Conservation (phyloP, 1,139 yeast genomes). For the Lodderomyces parapsilosis region DNA sequence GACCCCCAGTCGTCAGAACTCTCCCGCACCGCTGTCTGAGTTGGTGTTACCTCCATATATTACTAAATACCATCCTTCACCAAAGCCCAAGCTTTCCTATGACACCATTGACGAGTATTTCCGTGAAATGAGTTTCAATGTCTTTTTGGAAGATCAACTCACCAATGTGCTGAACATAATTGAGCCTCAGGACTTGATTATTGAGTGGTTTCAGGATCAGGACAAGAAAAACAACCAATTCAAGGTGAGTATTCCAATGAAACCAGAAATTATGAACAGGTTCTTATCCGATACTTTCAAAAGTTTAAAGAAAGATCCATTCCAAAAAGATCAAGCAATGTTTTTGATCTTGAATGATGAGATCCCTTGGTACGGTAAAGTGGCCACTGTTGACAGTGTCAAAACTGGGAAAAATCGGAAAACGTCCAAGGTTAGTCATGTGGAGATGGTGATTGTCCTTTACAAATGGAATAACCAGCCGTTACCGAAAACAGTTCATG, state of each 20-base stretch:
- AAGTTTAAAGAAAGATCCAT: constrained; percentile 46
- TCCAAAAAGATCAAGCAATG: constrained; percentile 45
- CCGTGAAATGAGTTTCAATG: constrained; percentile 57
- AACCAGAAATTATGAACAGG: constrained; percentile 40
- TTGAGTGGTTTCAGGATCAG: constrained; percentile 55
- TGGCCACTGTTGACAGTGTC: constrained; percentile 46
- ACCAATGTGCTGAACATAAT: constrained; percentile 34
- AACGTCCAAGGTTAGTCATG: constrained; percentile 14
- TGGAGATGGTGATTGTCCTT: constrained; percentile 48
- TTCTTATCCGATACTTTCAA: constrained; percentile 44
- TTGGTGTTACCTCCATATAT: constrained; percentile 27
- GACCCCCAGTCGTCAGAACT: neutral
- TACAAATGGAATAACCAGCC: constrained; percentile 57
- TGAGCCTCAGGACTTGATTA: constrained; percentile 37
- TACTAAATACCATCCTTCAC: constrained; percentile 26
- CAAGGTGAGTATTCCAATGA: constrained; percentile 33
- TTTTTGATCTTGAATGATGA: constrained; percentile 41
- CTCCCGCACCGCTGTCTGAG: constrained; percentile 3
- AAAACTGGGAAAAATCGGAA: constrained; percentile 12
- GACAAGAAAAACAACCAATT: constrained; percentile 42
- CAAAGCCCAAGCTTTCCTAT: constrained; percentile 45
- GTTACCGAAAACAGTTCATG: constrained; percentile 44
- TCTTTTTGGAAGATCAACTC: constrained; percentile 61
- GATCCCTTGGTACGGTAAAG: constrained; percentile 41
- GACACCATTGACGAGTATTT: constrained; percentile 52